Percentiles rank a stretch among this genome's conserved stretches.
These are phyloP conservation scores for Cylindrotheca fusiformis DNA, from an alignment of 108 stramenopile genomes.

Conservation along the genomic window DNA sequence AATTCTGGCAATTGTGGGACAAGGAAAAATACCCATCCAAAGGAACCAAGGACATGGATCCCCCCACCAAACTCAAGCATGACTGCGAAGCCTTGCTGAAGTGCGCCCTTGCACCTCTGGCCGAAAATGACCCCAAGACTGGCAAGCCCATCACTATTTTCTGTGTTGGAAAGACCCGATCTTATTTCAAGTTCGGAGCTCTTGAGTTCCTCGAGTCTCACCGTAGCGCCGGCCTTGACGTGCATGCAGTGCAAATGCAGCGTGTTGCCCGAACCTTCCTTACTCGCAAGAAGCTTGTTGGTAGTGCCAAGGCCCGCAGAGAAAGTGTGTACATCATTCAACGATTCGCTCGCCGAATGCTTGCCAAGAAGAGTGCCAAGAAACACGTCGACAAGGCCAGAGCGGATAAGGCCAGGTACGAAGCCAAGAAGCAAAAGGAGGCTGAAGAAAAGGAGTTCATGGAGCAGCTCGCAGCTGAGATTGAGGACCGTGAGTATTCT, in stretches of 20 bases:
- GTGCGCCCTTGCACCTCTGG: conserved; percentile 26
- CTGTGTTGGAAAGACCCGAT: conserved; percentile 71
- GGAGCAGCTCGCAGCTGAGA: conserved; percentile 24
- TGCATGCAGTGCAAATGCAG: conserved; percentile 51
- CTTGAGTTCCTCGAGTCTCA: conserved; percentile 75
- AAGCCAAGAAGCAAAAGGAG: conserved; percentile 25
- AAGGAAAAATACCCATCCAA: conserved; percentile 30
- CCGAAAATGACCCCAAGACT: conserved; percentile 42
- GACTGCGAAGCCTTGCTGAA: conserved; percentile 46
- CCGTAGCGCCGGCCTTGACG: conserved; percentile 51
- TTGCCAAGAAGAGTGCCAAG: conserved; percentile 32
- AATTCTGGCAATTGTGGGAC: conserved; percentile 54
- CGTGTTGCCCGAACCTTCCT: conserved; percentile 37
- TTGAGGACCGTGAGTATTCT: conserved; percentile 28
- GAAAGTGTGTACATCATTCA: conserved; percentile 50
- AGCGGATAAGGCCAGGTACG: conserved; percentile 16
- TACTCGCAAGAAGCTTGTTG: conserved; percentile 21
- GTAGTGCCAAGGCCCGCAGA: conserved; percentile 29
- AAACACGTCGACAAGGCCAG: conserved; percentile 29
- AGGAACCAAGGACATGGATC: conserved; percentile 30
- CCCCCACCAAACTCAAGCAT: conserved; percentile 17
- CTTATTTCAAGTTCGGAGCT: conserved; percentile 86
- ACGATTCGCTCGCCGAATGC: conserved; percentile 36
- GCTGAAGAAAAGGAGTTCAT: conserved; percentile 32
- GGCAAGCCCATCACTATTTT: conserved; percentile 52